These are phyloP conservation scores for Eragrostis curvula DNA, from an alignment of 176 grass and related monocot species.

Conservation along the genomic window DNA sequence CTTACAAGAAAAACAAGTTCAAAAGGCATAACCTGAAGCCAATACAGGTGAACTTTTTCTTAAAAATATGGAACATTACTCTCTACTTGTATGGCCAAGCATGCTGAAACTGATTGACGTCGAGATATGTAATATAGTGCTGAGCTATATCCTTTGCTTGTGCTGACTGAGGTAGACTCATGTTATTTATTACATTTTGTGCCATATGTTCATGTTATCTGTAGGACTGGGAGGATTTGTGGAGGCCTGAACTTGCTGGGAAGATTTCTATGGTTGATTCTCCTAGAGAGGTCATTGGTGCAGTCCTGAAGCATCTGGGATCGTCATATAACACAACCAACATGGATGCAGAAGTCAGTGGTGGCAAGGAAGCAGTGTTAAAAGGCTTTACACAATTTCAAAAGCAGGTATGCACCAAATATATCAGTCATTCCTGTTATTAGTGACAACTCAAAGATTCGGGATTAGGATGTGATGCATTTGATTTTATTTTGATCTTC, in stretches of 20 bases:
- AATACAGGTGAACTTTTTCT: slow-evolving; percentile 64
- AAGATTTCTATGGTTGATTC: slow-evolving; percentile 95
- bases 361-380: slow-evolving; percentile 75
- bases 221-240: slow-evolving; percentile 94
- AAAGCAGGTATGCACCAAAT: slow-evolving; percentile 60
- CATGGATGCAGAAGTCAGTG: slow-evolving; percentile 69
- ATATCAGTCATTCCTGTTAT: not conserved
- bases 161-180: not conserved
- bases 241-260: slow-evolving; percentile 85
- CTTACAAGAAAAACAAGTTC: slow-evolving; percentile 96
- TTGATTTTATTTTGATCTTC: not conserved
- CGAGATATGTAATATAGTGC: slow-evolving; percentile 3
- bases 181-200: not conserved
- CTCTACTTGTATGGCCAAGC: not conserved
- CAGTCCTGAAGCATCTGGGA: slow-evolving; percentile 79
- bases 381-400: slow-evolving; percentile 68
- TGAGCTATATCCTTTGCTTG: not conserved
- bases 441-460: not conserved
- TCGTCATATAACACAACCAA: slow-evolving; percentile 81
- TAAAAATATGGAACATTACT: slow-evolving; percentile 3
- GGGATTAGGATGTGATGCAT: not conserved
- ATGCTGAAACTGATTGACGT: slow-evolving; percentile 11
- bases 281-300: slow-evolving; percentile 93
- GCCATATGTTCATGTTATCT: slow-evolving; percentile 6
- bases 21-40: slow-evolving; percentile 78